Evolutionary conservation across 331 rosid genomes (phyloP).

Genomic region (Dryas integrifolia): DNA sequence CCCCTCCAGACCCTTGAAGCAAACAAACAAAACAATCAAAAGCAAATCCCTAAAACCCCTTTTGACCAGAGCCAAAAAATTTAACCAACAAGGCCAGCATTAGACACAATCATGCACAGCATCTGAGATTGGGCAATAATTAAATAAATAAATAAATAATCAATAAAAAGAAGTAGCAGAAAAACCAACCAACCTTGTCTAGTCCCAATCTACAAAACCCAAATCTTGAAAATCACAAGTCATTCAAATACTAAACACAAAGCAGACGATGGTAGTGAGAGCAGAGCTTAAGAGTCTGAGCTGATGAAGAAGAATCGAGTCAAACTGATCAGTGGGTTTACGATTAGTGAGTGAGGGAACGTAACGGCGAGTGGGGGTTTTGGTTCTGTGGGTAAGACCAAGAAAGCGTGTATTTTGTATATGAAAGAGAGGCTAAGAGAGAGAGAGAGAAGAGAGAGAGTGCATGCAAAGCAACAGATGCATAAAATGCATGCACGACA

Average conservation of each 20-base stretch:
- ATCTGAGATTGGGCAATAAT: constrained; percentile 29
- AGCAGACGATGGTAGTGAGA: not conserved
- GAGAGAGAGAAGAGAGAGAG: constrained; percentile 34
- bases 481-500: constrained; percentile 99
- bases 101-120: constrained; percentile 28
- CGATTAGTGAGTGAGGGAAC: not conserved
- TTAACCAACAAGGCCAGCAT: constrained; percentile 16
- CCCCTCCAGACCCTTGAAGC: constrained; percentile 20
- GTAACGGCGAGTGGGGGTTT: constrained; percentile 34
- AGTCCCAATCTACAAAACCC: constrained; percentile 25
- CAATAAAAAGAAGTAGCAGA: not conserved
- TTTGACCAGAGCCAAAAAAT: constrained; percentile 24
- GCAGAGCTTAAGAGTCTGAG: not conserved
- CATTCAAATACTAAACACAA: constrained; percentile 26
- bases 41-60: constrained; percentile 45
- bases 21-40: constrained; percentile 40
- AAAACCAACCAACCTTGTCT: constrained; percentile 19
- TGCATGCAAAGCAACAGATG: constrained; percentile 97
- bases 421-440: constrained; percentile 22
- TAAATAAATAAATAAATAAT: constrained; percentile 2
- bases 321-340: constrained; percentile 21
- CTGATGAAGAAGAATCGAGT: constrained; percentile 26
- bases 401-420: constrained; percentile 25
- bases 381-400: constrained; percentile 17
- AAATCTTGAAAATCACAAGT: constrained; percentile 26